Evolutionary conservation across 257 asterid species (phyloP).

Genomic region (Orobanche coerulescens): DNA sequence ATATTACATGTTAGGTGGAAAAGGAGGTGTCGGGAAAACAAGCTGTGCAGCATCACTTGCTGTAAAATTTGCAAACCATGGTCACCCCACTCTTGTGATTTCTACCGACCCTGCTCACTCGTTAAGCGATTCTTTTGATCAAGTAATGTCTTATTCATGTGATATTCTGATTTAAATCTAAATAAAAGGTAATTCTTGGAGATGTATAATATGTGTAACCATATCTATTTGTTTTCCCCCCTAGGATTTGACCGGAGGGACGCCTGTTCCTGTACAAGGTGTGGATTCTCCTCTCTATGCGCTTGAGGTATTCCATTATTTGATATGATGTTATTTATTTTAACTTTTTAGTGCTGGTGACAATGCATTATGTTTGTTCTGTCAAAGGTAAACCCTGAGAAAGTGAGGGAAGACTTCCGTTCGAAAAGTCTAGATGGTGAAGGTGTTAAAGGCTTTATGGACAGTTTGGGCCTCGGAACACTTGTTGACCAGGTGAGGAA

Average conservation of each 20-base stretch:
- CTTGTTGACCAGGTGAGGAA: constrained; percentile 51
- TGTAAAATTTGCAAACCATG: constrained; percentile 55
- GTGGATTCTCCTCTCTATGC: constrained; percentile 63
- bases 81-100: constrained; percentile 61
- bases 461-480: constrained; percentile 63
- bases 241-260: constrained; percentile 70
- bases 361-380: background rate
- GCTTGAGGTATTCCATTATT: constrained; percentile 44
- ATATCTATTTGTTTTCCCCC: too few species aligned
- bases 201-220: background rate
- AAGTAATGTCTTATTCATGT: constrained; percentile 31
- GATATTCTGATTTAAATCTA: background rate
- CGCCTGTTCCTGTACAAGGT: constrained; percentile 62
- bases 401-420: constrained; percentile 42
- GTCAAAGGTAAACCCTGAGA: constrained; percentile 56
- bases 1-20: constrained; percentile 73
- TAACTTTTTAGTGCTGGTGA: background rate
- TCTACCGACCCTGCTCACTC: constrained; percentile 83
- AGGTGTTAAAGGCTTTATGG: constrained; percentile 48
- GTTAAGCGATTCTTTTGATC: constrained; percentile 72
- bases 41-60: constrained; percentile 86
- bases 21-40: constrained; percentile 85
- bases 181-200: background rate
- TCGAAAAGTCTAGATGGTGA: constrained; percentile 35
- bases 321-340: constrained; percentile 4